phyloP scores from a whole-genome alignment of 2,329 filamentous ascomycete genomes.

The Ceratocystis albifundus region DNA sequence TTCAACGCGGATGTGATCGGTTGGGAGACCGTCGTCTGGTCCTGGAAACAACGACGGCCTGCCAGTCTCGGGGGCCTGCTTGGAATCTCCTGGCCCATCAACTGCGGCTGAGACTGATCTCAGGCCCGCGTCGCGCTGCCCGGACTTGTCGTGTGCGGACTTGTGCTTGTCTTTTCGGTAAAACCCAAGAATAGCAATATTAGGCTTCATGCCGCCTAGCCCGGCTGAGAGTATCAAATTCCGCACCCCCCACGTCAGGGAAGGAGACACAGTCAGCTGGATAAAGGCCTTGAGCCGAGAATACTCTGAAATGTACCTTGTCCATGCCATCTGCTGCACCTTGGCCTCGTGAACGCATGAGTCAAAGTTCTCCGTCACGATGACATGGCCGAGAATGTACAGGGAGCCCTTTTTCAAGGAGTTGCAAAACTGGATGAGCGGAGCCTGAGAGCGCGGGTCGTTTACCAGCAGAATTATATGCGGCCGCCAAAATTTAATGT shows the following conservation, averaged over 20 bases:
- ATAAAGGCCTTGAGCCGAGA: slow-evolving; percentile 83
- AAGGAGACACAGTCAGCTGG: slow-evolving; percentile 71
- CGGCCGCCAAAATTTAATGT: slow-evolving; percentile 88
- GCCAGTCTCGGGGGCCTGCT: too few relatives aligned
- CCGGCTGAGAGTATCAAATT: slow-evolving; percentile 74
- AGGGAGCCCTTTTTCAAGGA: slow-evolving; percentile 77
- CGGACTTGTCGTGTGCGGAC: not conserved
- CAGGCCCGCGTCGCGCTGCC: not conserved
- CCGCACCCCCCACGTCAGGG: slow-evolving; percentile 71
- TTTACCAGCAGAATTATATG: slow-evolving; percentile 79
- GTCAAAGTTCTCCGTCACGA: slow-evolving; percentile 73
- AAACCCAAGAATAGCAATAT: slow-evolving; percentile 71
- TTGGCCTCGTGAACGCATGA: slow-evolving; percentile 69
- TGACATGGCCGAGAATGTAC: slow-evolving; percentile 78
- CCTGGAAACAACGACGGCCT: too few relatives aligned
- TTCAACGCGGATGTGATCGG: slow-evolving; percentile 57
- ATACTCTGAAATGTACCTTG: slow-evolving; percentile 70
- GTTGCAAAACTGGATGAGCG: slow-evolving; percentile 83
- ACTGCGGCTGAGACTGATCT: not conserved
- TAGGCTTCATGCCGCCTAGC: slow-evolving; percentile 76
- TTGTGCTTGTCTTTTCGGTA: slow-evolving; percentile 65
- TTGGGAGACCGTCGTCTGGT: slow-evolving; percentile 48
- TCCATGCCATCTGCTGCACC: slow-evolving; percentile 70
- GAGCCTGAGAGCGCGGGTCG: slow-evolving; percentile 67
- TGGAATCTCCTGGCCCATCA: not conserved